phyloP scores from a whole-genome alignment of 2,329 filamentous ascomycete species.

The Hypoxylon sp. region DNA sequence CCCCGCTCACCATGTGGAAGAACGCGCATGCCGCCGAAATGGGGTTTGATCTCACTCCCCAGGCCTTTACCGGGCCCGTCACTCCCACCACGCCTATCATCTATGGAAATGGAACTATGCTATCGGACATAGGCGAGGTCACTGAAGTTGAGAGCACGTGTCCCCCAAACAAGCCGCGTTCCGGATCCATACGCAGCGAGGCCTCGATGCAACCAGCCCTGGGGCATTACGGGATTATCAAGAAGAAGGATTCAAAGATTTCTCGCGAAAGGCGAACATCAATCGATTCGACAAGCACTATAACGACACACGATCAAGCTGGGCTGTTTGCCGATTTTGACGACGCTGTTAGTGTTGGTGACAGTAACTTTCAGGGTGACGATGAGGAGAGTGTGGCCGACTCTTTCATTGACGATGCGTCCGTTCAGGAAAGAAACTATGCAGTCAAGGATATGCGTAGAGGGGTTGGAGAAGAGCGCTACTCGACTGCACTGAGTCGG shows the following conservation, averaged over 20 bases:
- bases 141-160: conserved; percentile 66
- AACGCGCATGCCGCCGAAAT: conserved; percentile 57
- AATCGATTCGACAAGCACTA: conserved; percentile 72
- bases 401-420: conserved; percentile 64
- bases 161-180: conserved; percentile 57
- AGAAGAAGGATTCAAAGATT: conserved; percentile 58
- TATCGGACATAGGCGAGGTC: conserved; percentile 73
- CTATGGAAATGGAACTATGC: conserved; percentile 77
- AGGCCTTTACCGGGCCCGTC: conserved; percentile 60
- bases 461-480: conserved; percentile 66
- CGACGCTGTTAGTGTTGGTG: conserved; percentile 71
- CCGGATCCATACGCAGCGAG: conserved; percentile 52
- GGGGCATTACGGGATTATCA: conserved; percentile 57
- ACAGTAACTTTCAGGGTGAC: conserved; percentile 75
- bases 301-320: conserved; percentile 65
- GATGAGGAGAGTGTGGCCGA: conserved; percentile 75
- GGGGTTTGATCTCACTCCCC: conserved; percentile 60
- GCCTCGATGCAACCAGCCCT: conserved; percentile 46
- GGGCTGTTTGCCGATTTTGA: conserved; percentile 72
- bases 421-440: conserved; percentile 50
- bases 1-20: conserved; percentile 67
- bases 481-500: conserved; percentile 82
- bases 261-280: conserved; percentile 67
- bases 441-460: conserved; percentile 47
- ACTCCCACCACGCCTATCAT: conserved; percentile 74